A percentile compares a stretch with the other conserved stretches of the same genome.
Conservation (phyloP, 2,329 filamentous ascomycete species). For the Chaetothyriales sp. region DNA sequence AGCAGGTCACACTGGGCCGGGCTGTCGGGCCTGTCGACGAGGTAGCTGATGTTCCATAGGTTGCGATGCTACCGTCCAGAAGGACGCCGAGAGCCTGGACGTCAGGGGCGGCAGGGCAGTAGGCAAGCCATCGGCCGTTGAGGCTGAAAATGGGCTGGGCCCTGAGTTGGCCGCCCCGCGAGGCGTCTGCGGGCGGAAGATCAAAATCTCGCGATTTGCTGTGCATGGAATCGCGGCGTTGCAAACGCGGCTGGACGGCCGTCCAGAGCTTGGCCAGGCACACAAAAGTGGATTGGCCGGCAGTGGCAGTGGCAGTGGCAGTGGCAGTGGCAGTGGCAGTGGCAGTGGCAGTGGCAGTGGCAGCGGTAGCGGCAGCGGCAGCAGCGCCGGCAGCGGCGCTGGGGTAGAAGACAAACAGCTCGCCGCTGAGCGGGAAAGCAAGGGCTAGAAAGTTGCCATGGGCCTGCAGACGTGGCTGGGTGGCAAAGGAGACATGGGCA, state of each 20-base stretch:
- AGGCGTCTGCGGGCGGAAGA: slow-evolving; percentile 28
- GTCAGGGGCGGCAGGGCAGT: slow-evolving; percentile 30
- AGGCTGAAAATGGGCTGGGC: slow-evolving; percentile 31
- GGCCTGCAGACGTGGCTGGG: slow-evolving; percentile 60
- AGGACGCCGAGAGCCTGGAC: slow-evolving; percentile 28
- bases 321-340: no score
- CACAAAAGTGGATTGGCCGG: slow-evolving; percentile 30
- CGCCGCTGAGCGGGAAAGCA: slow-evolving; percentile 69
- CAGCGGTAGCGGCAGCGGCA: no score
- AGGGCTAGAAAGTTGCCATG: slow-evolving; percentile 59
- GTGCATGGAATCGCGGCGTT: slow-evolving; percentile 33
- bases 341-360: no score
- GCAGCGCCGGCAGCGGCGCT: slow-evolving; percentile 14
- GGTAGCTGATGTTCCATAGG: slow-evolving; percentile 28
- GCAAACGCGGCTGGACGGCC: slow-evolving; percentile 48
- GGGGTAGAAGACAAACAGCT: slow-evolving; percentile 63
- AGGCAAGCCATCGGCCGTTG: slow-evolving; percentile 34
- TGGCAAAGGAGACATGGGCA: slow-evolving; percentile 30
- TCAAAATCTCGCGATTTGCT: slow-evolving; percentile 33
- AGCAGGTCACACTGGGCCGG: slow-evolving; percentile 30
- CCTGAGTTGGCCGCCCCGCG: slow-evolving; percentile 18
- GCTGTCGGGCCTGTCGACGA: slow-evolving; percentile 30
- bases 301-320: slow-evolving; percentile 18
- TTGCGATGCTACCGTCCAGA: slow-evolving; percentile 25
- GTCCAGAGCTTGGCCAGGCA: slow-evolving; percentile 93